phyloP scores from a whole-genome alignment of 2,329 filamentous ascomycete genomes.

The Epichloe uncinata region DNA sequence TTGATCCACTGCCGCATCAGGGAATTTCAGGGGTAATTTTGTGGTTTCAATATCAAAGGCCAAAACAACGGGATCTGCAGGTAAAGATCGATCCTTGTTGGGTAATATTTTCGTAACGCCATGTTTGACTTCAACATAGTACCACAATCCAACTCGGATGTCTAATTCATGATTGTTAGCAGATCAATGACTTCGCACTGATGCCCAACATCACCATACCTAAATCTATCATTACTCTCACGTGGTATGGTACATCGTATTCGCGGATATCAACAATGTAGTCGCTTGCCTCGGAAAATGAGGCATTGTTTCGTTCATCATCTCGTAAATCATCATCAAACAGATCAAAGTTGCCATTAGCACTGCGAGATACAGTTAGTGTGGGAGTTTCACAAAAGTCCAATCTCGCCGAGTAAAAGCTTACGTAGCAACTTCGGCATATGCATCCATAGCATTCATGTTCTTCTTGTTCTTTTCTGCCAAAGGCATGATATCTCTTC shows the following conservation, averaged over 20 bases:
- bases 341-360: constrained; percentile 77
- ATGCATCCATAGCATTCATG: constrained; percentile 94
- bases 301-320: constrained; percentile 63
- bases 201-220: constrained; percentile 30
- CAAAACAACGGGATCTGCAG: constrained; percentile 93
- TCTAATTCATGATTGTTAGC: constrained; percentile 37
- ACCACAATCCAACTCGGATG: constrained; percentile 94
- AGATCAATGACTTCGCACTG: neutral
- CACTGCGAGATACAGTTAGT: constrained; percentile 29
- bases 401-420: constrained; percentile 17
- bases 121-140: constrained; percentile 87
- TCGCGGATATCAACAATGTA: constrained; percentile 97
- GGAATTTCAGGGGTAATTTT: constrained; percentile 92
- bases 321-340: constrained; percentile 85
- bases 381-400: neutral
- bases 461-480: constrained; percentile 96
- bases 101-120: constrained; percentile 72
- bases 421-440: constrained; percentile 86
- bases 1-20: constrained; percentile 85
- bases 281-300: constrained; percentile 81
- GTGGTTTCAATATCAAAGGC: constrained; percentile 99
- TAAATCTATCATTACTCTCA: constrained; percentile 94
- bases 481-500: constrained; percentile 74
- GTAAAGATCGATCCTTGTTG: constrained; percentile 75
- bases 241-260: constrained; percentile 98